Percentiles rank a stretch among this genome's conserved stretches.
These are phyloP conservation scores for Stereocaulon alpinum DNA, from an alignment of 495 filamentous ascomycete genomes.

Conservation along the genomic window DNA sequence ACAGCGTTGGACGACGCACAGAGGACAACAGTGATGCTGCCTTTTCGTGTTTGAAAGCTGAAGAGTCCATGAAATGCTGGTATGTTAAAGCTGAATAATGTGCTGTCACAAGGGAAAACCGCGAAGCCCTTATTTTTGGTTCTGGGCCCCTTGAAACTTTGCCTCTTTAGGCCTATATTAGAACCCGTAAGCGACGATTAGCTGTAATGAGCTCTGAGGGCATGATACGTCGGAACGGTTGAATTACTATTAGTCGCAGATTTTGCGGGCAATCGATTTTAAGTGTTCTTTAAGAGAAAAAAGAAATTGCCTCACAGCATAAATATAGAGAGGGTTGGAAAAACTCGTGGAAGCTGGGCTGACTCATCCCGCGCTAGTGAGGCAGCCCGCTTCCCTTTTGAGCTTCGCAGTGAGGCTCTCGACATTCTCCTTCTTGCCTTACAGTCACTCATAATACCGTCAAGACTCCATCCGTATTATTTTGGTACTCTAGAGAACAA, in stretches of 20 bases:
- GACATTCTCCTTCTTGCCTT: not conserved
- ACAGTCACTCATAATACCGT: not conserved
- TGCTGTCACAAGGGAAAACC: not conserved
- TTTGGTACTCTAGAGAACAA: not conserved
- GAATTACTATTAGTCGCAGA: no score
- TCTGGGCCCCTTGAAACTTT: conserved; percentile 11
- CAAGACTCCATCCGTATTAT: not conserved
- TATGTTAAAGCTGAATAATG: not conserved
- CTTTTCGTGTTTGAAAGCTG: conserved; percentile 7
- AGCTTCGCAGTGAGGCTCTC: not conserved
- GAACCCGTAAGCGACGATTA: not conserved
- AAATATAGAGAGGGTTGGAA: not conserved
- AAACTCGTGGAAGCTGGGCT: not conserved
- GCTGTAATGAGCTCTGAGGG: not conserved
- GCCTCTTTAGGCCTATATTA: conserved; percentile 8
- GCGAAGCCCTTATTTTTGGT: conserved; percentile 14
- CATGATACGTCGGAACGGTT: no score
- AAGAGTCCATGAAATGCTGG: conserved; percentile 20
- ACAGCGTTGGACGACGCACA: conserved; percentile 11
- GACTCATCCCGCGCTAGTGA: conserved; percentile 6
- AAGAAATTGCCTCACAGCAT: not conserved
- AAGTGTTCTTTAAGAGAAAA: not conserved
- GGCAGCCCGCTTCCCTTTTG: not conserved
- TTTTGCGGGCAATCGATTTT: no score
- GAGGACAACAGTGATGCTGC: conserved; percentile 9